These are phyloP conservation scores for Mycena capillaripes DNA, from an alignment of 768 basidiomycete species.

Conservation along the genomic window DNA sequence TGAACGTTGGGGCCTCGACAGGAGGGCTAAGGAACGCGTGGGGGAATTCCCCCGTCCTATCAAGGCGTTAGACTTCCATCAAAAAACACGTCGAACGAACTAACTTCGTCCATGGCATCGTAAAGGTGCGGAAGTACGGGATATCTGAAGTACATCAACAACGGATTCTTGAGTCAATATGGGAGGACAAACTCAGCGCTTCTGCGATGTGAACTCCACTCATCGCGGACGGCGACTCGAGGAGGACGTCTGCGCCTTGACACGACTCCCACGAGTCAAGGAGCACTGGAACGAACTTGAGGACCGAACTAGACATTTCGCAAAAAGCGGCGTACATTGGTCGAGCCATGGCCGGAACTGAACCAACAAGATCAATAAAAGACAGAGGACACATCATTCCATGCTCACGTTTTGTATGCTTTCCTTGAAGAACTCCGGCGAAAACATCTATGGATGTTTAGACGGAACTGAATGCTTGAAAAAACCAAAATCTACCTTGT, in stretches of 20 bases:
- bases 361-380: not conserved
- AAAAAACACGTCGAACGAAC: slow-evolving; percentile 30
- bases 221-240: slow-evolving; percentile 79
- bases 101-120: slow-evolving; percentile 42
- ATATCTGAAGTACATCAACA: slow-evolving; percentile 55
- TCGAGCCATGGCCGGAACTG: slow-evolving; percentile 79
- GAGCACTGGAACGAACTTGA: slow-evolving; percentile 57
- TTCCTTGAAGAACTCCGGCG: slow-evolving; percentile 78
- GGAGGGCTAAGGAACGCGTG: slow-evolving; percentile 76
- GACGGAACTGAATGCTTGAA: not conserved
- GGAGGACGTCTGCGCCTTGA: slow-evolving; percentile 73
- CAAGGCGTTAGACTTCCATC: slow-evolving; percentile 71
- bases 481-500: slow-evolving; percentile 45
- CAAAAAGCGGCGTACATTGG: slow-evolving; percentile 57
- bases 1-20: slow-evolving; percentile 74
- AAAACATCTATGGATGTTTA: slow-evolving; percentile 65
- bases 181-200: slow-evolving; percentile 61
- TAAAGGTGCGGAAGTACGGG: slow-evolving; percentile 76
- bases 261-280: slow-evolving; percentile 74
- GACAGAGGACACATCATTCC: not conserved
- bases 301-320: not conserved
- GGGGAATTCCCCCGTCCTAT: slow-evolving; percentile 72
- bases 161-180: not conserved
- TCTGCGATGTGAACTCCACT: slow-evolving; percentile 82
- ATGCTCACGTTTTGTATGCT: slow-evolving; percentile 64